phyloP scores from a whole-genome alignment of 805 yeast species.

The Wickerhamomyces strasburgensis region DNA sequence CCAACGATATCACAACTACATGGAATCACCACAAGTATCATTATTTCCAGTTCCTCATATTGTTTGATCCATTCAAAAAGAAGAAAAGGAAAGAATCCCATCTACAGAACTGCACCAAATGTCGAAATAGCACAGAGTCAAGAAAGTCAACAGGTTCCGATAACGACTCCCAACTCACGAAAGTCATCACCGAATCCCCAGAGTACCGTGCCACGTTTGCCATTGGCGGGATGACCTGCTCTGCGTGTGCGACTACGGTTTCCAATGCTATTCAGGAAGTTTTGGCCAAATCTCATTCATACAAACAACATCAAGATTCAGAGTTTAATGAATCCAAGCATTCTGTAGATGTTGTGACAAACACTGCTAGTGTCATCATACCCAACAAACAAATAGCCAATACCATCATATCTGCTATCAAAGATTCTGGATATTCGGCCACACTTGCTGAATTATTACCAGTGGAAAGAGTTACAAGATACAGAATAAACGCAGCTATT shows the following conservation, averaged over 20 bases:
- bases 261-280: slow-evolving; percentile 35
- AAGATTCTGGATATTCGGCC: slow-evolving; percentile 44
- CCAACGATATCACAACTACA: slow-evolving; percentile 3
- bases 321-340: slow-evolving; percentile 26
- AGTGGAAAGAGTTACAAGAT: slow-evolving; percentile 42
- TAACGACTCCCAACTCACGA: slow-evolving; percentile 22
- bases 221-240: slow-evolving; percentile 67
- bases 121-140: slow-evolving; percentile 28
- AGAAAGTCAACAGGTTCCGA: slow-evolving; percentile 15
- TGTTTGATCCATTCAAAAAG: slow-evolving; percentile 13
- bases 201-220: slow-evolving; percentile 48
- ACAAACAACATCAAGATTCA: not conserved
- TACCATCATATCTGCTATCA: slow-evolving; percentile 41
- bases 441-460: slow-evolving; percentile 57
- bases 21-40: slow-evolving; percentile 1
- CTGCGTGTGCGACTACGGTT: slow-evolving; percentile 51
- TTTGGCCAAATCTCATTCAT: slow-evolving; percentile 9
- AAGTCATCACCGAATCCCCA: slow-evolving; percentile 19
- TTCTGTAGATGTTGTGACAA: slow-evolving; percentile 47
- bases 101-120: slow-evolving; percentile 36
- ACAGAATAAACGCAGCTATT: slow-evolving; percentile 53
- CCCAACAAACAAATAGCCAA: slow-evolving; percentile 49
- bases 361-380: slow-evolving; percentile 48
- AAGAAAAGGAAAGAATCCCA: slow-evolving; percentile 28
- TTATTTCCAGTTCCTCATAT: slow-evolving; percentile 16